Evolutionary conservation across 2,329 filamentous ascomycete species (phyloP).

Genomic region (Hypomyces rosellus): DNA sequence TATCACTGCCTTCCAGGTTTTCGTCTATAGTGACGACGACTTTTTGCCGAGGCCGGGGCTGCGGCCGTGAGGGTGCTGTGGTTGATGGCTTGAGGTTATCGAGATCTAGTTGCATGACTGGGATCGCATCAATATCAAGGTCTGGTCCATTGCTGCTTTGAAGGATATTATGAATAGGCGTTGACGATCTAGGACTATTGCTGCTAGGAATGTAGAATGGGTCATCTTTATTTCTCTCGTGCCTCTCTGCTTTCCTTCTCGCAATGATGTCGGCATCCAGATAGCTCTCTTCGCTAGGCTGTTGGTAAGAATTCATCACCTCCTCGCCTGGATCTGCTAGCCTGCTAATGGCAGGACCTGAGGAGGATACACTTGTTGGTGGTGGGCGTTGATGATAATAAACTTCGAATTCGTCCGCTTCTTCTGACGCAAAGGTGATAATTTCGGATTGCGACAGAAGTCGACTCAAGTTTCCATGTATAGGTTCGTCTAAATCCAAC

Average conservation of each 20-base stretch:
- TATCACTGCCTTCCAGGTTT: conserved; percentile 52
- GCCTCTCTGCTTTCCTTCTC: conserved; percentile 66
- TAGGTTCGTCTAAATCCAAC: conserved; percentile 73
- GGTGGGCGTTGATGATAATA: conserved; percentile 57
- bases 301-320: conserved; percentile 49
- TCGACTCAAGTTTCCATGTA: conserved; percentile 66
- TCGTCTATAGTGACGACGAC: conserved; percentile 69
- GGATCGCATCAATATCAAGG: conserved; percentile 89
- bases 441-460: conserved; percentile 58
- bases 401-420: conserved; percentile 60
- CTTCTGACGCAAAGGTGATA: conserved; percentile 41
- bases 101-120: conserved; percentile 87
- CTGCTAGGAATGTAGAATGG: conserved; percentile 79
- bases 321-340: conserved; percentile 47
- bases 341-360: conserved; percentile 47
- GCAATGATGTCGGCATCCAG: conserved; percentile 69
- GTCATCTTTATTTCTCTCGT: conserved; percentile 82
- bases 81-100: conserved; percentile 38
- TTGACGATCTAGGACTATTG: conserved; percentile 56
- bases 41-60: conserved; percentile 46
- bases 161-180: conserved; percentile 72
- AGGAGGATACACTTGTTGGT: conserved; percentile 44
- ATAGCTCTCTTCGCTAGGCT: conserved; percentile 56
- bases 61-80: conserved; percentile 26
- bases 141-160: conserved; percentile 67